These are phyloP conservation scores for Diaporthe citriasiana DNA, from an alignment of 2,329 filamentous ascomycete genomes.

Conservation along the genomic window DNA sequence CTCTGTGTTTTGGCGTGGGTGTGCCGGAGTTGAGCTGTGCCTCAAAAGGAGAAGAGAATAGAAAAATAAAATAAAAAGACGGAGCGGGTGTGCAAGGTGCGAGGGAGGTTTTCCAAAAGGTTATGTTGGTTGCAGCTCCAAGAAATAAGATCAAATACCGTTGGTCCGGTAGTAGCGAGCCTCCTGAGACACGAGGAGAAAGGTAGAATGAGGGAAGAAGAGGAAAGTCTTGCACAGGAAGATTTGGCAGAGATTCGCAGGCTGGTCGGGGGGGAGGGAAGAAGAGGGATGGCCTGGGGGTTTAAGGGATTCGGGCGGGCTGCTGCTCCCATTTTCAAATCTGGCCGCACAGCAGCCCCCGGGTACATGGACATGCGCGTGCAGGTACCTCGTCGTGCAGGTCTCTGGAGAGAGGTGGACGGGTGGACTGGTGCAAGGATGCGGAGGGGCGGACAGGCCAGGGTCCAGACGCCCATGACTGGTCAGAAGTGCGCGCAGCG, in stretches of 20 bases:
- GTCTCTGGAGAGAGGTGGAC: conserved; percentile 32
- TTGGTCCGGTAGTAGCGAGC: conserved; percentile 48
- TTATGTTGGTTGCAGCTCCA: conserved; percentile 45
- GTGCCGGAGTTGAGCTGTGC: conserved; percentile 21
- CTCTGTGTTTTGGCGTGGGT: conserved; percentile 17
- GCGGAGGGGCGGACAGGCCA: conserved; percentile 41
- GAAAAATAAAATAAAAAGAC: conserved; percentile 40
- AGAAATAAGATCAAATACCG: conserved; percentile 47
- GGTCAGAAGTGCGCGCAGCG: conserved; percentile 38
- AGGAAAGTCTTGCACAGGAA: conserved; percentile 58
- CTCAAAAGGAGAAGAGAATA: conserved; percentile 39
- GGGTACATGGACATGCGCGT: conserved; percentile 36
- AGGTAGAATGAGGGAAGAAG: conserved; percentile 53
- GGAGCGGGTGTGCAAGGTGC: conserved; percentile 27
- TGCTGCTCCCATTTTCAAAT: conserved; percentile 38
- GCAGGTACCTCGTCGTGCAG: conserved; percentile 39
- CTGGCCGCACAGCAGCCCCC: conserved; percentile 40
- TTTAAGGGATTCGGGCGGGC: conserved; percentile 55
- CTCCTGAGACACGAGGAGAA: conserved; percentile 51
- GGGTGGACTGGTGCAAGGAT: conserved; percentile 40
- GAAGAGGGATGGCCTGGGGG: conserved; percentile 55
- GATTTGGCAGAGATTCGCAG: conserved; percentile 53
- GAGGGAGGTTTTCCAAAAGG: conserved; percentile 25
- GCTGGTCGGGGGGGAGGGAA: conserved; percentile 47
- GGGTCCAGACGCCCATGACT: conserved; percentile 41